phyloP scores from a whole-genome alignment of 2,329 filamentous ascomycete genomes.

The Corinectria fuckeliana region DNA sequence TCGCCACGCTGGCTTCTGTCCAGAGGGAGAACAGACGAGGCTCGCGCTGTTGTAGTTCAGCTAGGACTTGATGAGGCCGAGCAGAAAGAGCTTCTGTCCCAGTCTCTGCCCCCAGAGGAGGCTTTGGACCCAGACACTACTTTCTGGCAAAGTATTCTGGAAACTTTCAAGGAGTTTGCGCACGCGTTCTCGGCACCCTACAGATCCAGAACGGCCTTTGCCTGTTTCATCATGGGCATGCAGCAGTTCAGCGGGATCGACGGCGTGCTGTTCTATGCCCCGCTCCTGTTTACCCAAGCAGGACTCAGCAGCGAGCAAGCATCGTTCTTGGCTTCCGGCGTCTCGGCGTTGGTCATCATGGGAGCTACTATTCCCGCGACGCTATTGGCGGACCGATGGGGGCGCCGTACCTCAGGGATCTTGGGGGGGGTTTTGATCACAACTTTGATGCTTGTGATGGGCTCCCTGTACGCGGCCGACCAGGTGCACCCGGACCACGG shows the following conservation, averaged over 20 bases:
- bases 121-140: constrained; percentile 38
- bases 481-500: constrained; percentile 45
- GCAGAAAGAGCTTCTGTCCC: constrained; percentile 47
- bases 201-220: constrained; percentile 56
- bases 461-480: constrained; percentile 55
- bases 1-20: constrained; percentile 64
- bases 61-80: constrained; percentile 53
- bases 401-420: constrained; percentile 59
- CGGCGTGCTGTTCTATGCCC: constrained; percentile 67
- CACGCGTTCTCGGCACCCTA: constrained; percentile 46
- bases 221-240: constrained; percentile 64
- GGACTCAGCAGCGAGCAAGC: constrained; percentile 60
- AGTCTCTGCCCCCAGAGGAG: constrained; percentile 20
- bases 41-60: constrained; percentile 46
- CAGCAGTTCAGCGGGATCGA: constrained; percentile 68
- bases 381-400: constrained; percentile 62
- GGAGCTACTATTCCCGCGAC: constrained; percentile 60
- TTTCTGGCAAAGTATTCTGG: constrained; percentile 36
- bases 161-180: constrained; percentile 42
- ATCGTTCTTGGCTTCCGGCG: constrained; percentile 64
- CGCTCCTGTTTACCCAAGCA: constrained; percentile 64
- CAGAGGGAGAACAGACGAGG: constrained; percentile 51
- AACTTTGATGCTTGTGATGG: constrained; percentile 59
- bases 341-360: constrained; percentile 64
- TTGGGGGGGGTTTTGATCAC: constrained; percentile 59